These are phyloP conservation scores for Pholiota adiposa DNA, from an alignment of 1,284 basidiomycete species.

Conservation along the genomic window DNA sequence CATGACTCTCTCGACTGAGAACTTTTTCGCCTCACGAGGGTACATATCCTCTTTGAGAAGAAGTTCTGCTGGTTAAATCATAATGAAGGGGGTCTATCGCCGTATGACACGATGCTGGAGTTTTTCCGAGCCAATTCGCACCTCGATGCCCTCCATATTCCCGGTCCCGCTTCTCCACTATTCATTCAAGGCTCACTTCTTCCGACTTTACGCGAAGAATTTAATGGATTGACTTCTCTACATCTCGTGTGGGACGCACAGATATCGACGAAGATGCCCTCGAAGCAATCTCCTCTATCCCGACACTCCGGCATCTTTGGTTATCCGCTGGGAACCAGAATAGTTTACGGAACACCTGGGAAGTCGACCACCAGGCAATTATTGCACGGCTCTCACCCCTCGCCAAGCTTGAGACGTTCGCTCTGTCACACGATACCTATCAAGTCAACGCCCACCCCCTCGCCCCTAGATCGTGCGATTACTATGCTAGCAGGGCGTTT, in stretches of 20 bases:
- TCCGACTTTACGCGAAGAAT: slow-evolving; percentile 20
- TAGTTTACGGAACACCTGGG: slow-evolving; percentile 31
- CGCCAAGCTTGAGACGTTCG: slow-evolving; percentile 25
- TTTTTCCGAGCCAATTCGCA: slow-evolving; percentile 33
- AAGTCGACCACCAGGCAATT: slow-evolving; percentile 27
- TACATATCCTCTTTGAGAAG: slow-evolving; percentile 25
- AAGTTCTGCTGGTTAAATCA: slow-evolving; percentile 27
- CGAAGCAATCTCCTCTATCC: slow-evolving; percentile 21
- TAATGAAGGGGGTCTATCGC: background rate
- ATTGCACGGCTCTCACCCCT: slow-evolving; percentile 24
- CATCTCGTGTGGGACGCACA: slow-evolving; percentile 26
- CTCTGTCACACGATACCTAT: slow-evolving; percentile 36
- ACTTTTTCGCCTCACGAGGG: slow-evolving; percentile 27
- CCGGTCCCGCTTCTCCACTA: slow-evolving; percentile 13
- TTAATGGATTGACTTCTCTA: slow-evolving; percentile 27
- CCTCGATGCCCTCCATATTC: slow-evolving; percentile 27
- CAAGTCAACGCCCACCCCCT: slow-evolving; percentile 26
- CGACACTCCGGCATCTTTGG: slow-evolving; percentile 30
- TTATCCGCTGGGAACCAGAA: slow-evolving; percentile 32
- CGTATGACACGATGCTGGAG: slow-evolving; percentile 22
- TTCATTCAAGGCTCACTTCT: slow-evolving; percentile 24
- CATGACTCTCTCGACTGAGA: slow-evolving; percentile 9
- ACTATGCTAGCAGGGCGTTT: slow-evolving; percentile 30
- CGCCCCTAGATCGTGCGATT: slow-evolving; percentile 25
- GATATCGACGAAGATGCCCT: slow-evolving; percentile 25